Evolutionary conservation across 768 basidiomycete species (phyloP).

Genomic region (Ramaria sp.): DNA sequence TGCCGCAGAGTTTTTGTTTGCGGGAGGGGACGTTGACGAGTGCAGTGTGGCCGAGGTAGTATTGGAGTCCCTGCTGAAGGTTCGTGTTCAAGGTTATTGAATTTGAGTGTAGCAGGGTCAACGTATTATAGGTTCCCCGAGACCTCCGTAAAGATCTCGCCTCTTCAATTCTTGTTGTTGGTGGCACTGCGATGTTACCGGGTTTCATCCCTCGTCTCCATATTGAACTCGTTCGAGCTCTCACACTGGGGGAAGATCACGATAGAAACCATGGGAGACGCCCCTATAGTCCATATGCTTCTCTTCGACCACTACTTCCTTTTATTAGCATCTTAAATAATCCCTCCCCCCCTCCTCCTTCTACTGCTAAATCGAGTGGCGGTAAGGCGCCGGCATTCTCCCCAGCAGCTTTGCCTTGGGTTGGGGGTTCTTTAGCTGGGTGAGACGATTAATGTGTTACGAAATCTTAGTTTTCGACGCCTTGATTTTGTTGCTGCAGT

Average conservation of each 20-base stretch:
- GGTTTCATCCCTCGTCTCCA: conserved; percentile 90
- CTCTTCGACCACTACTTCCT: conserved; percentile 57
- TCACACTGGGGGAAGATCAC: conserved; percentile 26
- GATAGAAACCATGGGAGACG: conserved; percentile 15
- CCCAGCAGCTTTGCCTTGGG: conserved; percentile 76
- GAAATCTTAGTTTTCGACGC: not conserved
- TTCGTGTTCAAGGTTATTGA: conserved; percentile 17
- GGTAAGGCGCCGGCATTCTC: conserved; percentile 86
- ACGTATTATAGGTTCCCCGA: conserved; percentile 56
- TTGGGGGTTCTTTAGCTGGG: conserved; percentile 91
- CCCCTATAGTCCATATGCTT: conserved; percentile 63
- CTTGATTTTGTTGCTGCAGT: conserved; percentile 25
- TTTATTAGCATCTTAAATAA: conserved; percentile 82
- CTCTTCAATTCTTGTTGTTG: conserved; percentile 74
- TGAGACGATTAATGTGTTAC: conserved; percentile 26
- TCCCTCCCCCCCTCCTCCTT: conserved; percentile 44
- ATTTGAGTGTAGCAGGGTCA: not conserved
- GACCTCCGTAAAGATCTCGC: conserved; percentile 81
- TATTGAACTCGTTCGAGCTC: conserved; percentile 54
- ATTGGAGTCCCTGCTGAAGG: conserved; percentile 72
- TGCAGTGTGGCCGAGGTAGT: conserved; percentile 74
- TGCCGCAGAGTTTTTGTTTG: conserved; percentile 83
- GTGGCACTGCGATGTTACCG: conserved; percentile 86
- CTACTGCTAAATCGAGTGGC: conserved; percentile 46
- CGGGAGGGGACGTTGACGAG: conserved; percentile 85